Evolutionary conservation across 192 early-diverging fungal genomes (phyloP).

Genomic region (Podila epigama): DNA sequence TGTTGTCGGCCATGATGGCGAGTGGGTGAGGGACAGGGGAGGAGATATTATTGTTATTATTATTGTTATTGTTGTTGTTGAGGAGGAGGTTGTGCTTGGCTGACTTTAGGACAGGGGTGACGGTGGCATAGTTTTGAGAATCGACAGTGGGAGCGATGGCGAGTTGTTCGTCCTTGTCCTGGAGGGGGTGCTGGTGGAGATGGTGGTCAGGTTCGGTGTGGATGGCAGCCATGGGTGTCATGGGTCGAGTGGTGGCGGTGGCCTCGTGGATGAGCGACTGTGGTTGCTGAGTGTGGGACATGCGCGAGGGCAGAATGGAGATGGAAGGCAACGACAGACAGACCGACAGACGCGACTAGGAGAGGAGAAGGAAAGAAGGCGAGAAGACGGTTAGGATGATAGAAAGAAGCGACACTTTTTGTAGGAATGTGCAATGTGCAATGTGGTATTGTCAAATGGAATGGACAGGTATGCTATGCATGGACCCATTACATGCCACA

Average conservation of each 20-base stretch:
- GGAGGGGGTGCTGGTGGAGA: no score
- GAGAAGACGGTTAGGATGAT: no score
- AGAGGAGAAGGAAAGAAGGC: not conserved
- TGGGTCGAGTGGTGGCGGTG: not conserved
- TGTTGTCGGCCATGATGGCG: constrained; percentile 19
- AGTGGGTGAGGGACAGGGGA: constrained; percentile 20
- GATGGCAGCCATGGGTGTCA: constrained; percentile 3
- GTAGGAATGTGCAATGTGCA: no score
- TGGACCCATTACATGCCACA: no score
- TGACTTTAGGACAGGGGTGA: no score
- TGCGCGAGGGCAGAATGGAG: not conserved
- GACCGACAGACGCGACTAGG: not conserved
- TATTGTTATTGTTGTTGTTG: constrained; percentile 28
- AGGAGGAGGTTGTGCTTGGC: no score
- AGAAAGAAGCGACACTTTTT: no score
- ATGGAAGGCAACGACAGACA: not conserved
- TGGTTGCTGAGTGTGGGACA: not conserved
- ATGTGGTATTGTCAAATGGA: no score
- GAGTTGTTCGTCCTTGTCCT: no score
- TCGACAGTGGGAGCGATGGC: constrained; percentile 13
- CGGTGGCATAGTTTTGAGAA: constrained; percentile 13
- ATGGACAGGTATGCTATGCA: no score
- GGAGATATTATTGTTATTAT: constrained; percentile 29
- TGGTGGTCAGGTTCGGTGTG: no score
- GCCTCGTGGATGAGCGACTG: not conserved